Evolutionary conservation across 306 rosid genomes (phyloP), one percentile per base, ranked within the genome.

Genomic region (Gleditsia sinensis): DNA sequence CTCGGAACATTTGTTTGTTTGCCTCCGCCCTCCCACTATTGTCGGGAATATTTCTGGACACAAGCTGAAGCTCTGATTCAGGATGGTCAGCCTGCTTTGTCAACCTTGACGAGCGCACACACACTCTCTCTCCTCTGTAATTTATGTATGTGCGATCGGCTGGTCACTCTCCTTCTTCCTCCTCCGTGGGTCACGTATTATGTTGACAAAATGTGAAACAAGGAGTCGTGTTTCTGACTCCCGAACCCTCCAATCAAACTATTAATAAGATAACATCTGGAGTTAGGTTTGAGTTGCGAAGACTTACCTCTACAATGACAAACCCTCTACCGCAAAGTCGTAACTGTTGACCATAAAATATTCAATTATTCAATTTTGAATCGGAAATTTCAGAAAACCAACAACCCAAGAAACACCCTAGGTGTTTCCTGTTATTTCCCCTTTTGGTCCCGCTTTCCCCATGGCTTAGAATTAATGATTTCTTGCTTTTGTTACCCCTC

Each of bases 391-490:
- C 2, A 0, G 40, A 20, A 43, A 23, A 7, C 10, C 7, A 55
- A 23, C 4, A 0, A 14, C 5, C 48, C 10, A 20, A 76, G 85
- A 81, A 81, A 37, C 43, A 76, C 54, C 85, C 14, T 50, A 14
- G 70, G 49, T 64, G 76, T 65, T 76, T 76, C 85, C 69, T 71
- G 61, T 53, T 21, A 28, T 23, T 64, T 39, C 71, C 27, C 14
- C 10, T n/a, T 25, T n/a, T 27, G 14, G 17, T 49, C 30, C 37
- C 9, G 7, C 3, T 9, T 8, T 23, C 28, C 14, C 46, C 49
- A 59, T 48, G 71, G 48, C 71, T 16, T 61, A 28, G 37, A 10
- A 9, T 16, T 16, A 5, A 19, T 53, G 34, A 68, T 10, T 2
- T 19, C 25, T 34, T 69, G 30, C 28, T 39, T 39, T 42, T 40